Evolutionary conservation across 768 basidiomycete genomes (phyloP).

Genomic region (Kwoniella pini): DNA sequence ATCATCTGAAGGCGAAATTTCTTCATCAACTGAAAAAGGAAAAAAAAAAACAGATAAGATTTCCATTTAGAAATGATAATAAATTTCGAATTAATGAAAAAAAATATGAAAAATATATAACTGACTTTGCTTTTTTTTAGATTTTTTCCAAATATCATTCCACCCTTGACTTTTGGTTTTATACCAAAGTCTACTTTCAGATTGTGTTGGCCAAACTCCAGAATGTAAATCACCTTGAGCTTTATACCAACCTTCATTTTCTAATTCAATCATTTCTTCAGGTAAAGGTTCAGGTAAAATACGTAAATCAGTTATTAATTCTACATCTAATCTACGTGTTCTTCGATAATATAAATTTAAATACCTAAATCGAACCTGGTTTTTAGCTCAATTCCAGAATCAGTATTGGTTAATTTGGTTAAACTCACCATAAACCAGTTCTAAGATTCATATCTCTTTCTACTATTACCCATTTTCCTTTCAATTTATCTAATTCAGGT

Average conservation of each 20-base stretch:
- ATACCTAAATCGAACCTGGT: no score
- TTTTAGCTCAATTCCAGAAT: background rate
- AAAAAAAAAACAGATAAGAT: no score
- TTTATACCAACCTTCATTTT: constrained; percentile 63
- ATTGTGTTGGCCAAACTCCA: constrained; percentile 61
- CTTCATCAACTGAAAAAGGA: background rate
- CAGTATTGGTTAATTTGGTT: constrained; percentile 1
- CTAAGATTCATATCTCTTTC: constrained; percentile 73
- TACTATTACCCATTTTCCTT: constrained; percentile 82
- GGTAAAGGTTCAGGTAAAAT: constrained; percentile 66
- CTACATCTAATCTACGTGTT: constrained; percentile 76
- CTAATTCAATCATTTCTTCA: constrained; percentile 55
- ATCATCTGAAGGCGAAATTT: background rate
- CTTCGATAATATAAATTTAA: constrained; percentile 79
- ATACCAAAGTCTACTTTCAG: constrained; percentile 77
- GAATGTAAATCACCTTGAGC: constrained; percentile 65
- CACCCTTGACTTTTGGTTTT: constrained; percentile 59
- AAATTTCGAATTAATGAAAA: no score
- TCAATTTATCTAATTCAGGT: constrained; percentile 66
- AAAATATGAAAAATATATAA: constrained; percentile 1
- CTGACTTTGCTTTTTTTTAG: constrained; percentile 7
- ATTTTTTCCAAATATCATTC: constrained; percentile 11
- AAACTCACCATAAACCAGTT: constrained; percentile 62
- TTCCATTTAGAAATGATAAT: no score
- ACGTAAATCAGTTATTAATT: constrained; percentile 71